phyloP scores from a whole-genome alignment of 371 early-diverging fungal genomes.

The Smittium mucronatum region DNA sequence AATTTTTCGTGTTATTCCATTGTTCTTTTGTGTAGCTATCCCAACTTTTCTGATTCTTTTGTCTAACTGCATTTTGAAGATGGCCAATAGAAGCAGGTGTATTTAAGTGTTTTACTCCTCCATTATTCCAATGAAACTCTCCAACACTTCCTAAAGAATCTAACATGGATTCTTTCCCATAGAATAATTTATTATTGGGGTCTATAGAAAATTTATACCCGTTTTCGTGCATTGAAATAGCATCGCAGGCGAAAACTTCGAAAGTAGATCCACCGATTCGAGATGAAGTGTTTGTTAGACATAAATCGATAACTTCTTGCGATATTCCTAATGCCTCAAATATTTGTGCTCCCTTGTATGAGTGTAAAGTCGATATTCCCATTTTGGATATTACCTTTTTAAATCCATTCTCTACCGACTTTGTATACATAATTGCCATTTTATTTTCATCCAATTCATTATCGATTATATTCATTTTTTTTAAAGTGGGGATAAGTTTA shows the following conservation, averaged over 20 bases:
- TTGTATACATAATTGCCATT: constrained; percentile 65
- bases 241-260: constrained; percentile 76
- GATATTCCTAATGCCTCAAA: constrained; percentile 93
- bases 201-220: constrained; percentile 56
- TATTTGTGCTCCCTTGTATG: constrained; percentile 96
- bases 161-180: background rate
- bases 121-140: constrained; percentile 92
- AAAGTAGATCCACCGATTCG: constrained; percentile 87
- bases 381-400: constrained; percentile 97
- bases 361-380: constrained; percentile 95
- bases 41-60: constrained; percentile 75
- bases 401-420: constrained; percentile 84
- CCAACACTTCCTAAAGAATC: constrained; percentile 69
- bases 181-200: constrained; percentile 22
- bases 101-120: constrained; percentile 84
- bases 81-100: constrained; percentile 75
- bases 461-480: constrained; percentile 47
- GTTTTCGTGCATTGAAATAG: constrained; percentile 68
- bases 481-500: constrained; percentile 76
- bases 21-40: constrained; percentile 66
- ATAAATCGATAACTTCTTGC: constrained; percentile 69
- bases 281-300: constrained; percentile 89
- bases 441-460: constrained; percentile 34
- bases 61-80: constrained; percentile 90
- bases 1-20: constrained; percentile 61